phyloP scores from a whole-genome alignment of 2,329 filamentous ascomycete genomes.

The Aspergillus glaucus region DNA sequence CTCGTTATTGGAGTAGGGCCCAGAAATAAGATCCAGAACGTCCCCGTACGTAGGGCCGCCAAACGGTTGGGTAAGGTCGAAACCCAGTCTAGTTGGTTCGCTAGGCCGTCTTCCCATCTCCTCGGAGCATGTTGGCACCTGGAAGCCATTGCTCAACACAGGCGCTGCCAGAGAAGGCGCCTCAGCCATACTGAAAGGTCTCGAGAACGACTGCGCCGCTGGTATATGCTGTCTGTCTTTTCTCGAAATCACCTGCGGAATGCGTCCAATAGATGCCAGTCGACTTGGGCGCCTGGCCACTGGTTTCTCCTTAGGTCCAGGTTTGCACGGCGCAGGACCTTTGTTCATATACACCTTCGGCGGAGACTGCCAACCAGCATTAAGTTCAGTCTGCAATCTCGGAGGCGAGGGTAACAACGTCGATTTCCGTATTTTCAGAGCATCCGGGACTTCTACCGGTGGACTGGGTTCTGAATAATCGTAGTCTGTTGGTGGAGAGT shows the following conservation, averaged over 20 bases:
- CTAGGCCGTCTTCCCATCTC: slow-evolving; percentile 19
- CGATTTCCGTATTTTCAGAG: slow-evolving; percentile 31
- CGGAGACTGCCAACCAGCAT: slow-evolving; percentile 23
- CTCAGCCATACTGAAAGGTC: slow-evolving; percentile 60
- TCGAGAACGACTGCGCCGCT: slow-evolving; percentile 75
- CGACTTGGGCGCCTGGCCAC: slow-evolving; percentile 51
- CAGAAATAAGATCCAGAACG: slow-evolving; percentile 28
- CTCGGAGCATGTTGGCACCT: slow-evolving; percentile 15
- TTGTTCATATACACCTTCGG: slow-evolving; percentile 33
- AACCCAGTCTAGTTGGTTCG: slow-evolving; percentile 17
- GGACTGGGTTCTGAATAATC: slow-evolving; percentile 13
- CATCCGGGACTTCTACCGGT: slow-evolving; percentile 20
- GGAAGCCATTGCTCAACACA: slow-evolving; percentile 17
- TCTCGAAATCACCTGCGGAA: slow-evolving; percentile 71
- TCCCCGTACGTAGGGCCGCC: slow-evolving; percentile 26
- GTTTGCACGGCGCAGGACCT: slow-evolving; percentile 12
- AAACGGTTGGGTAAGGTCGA: slow-evolving; percentile 26
- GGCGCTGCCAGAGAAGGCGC: slow-evolving; percentile 36
- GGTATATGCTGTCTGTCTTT: slow-evolving; percentile 57
- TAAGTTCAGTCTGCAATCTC: slow-evolving; percentile 27
- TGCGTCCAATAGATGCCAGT: slow-evolving; percentile 74
- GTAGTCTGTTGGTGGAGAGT: slow-evolving; percentile 35
- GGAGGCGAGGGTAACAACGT: slow-evolving; percentile 40
- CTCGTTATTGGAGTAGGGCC: slow-evolving; percentile 45
- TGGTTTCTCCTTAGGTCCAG: slow-evolving; percentile 9